A percentile compares a stretch with the other conserved stretches of the same genome.
These are phyloP conservation scores for Cucumis melo DNA, from an alignment of 306 rosid genomes.

Conservation along the genomic window DNA sequence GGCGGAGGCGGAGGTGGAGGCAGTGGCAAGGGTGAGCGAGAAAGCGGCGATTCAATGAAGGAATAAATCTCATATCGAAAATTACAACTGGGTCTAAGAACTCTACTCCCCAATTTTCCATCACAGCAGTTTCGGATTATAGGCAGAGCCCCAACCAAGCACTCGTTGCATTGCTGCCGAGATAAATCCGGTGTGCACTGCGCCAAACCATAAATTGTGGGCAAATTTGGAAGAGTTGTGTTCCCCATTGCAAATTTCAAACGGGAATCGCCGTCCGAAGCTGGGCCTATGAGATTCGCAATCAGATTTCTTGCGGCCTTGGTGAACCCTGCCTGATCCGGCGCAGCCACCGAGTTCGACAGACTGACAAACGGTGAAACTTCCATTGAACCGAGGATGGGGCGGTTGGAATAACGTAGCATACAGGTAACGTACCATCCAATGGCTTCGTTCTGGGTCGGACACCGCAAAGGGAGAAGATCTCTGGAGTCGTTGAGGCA, in stretches of 20 bases:
- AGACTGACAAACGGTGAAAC: neutral
- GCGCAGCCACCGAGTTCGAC: neutral
- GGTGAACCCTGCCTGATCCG: neutral
- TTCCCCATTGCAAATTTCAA: neutral
- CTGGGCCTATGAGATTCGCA: neutral
- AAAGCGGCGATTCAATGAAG: neutral
- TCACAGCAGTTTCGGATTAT: accelerated
- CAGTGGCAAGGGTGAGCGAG: neutral
- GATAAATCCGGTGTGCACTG: slow-evolving; percentile 23
- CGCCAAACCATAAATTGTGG: neutral
- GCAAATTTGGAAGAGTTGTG: neutral
- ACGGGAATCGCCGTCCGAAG: neutral
- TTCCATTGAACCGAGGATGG: neutral
- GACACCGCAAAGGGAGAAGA: too few species aligned
- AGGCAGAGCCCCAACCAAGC: neutral
- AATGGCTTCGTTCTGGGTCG: too few species aligned
- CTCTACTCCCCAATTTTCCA: neutral
- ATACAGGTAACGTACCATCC: neutral
- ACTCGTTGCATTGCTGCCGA: neutral
- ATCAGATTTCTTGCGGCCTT: neutral
- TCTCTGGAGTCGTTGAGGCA: too few species aligned
- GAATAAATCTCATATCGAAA: neutral
- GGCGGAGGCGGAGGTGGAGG: neutral
- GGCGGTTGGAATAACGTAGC: neutral
- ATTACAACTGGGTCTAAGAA: slow-evolving; percentile 1